Evolutionary conservation across 2,329 filamentous ascomycete genomes (phyloP).

Genomic region (Orbilia brochopaga): DNA sequence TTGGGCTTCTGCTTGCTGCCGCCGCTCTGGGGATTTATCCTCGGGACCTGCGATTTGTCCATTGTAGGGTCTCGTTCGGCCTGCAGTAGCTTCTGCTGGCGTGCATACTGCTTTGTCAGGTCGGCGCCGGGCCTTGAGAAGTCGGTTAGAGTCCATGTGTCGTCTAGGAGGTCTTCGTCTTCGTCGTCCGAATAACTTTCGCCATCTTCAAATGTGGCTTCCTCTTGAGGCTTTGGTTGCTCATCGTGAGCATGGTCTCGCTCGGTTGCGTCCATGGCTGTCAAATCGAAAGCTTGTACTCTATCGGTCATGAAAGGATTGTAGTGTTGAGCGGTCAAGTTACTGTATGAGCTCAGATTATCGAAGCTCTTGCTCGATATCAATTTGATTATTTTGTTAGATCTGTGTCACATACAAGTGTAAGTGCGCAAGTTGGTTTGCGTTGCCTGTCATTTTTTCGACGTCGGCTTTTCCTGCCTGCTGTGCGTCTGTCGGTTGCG

Average conservation of each 20-base stretch:
- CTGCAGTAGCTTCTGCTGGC: constrained; percentile 73
- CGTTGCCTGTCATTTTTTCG: constrained; percentile 51
- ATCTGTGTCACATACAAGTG: too few species aligned
- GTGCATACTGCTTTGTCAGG: constrained; percentile 86
- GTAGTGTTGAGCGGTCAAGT: background rate
- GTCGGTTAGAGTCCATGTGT: constrained; percentile 61
- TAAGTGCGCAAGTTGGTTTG: constrained; percentile 23
- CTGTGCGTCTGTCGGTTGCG: constrained; percentile 12
- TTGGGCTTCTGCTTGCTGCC: constrained; percentile 65
- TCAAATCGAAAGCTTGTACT: background rate
- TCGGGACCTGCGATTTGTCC: constrained; percentile 65
- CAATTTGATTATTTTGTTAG: too few species aligned
- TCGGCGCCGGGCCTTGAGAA: constrained; percentile 64
- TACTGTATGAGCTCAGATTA: constrained; percentile 8
- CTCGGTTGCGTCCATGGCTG: constrained; percentile 4
- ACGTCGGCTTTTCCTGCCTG: constrained; percentile 35
- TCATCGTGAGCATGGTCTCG: background rate
- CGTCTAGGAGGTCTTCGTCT: constrained; percentile 59
- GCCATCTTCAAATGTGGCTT: constrained; percentile 5
- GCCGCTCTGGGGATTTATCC: constrained; percentile 71
- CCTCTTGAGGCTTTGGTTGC: constrained; percentile 5
- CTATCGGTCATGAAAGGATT: background rate
- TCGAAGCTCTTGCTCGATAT: background rate
- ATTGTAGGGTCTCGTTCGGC: constrained; percentile 60
- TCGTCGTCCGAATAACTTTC: constrained; percentile 61